Percentiles rank a stretch among this genome's conserved stretches.
Evolutionary conservation across 208 protist genomes (phyloP).

Genomic region (Leishmania lainsoni): DNA sequence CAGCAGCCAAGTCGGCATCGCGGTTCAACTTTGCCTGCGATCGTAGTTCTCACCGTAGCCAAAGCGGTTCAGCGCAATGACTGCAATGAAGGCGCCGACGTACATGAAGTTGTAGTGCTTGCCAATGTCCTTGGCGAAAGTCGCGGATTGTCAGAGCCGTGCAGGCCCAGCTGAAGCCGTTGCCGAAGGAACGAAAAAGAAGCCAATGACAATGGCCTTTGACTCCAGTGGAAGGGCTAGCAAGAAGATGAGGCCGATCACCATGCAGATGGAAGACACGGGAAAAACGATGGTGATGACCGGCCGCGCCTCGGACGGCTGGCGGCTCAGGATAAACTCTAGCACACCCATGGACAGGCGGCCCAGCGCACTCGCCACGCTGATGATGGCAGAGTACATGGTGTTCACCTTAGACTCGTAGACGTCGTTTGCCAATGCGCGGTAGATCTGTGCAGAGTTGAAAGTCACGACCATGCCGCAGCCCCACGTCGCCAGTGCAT

Average conservation of each 20-base stretch:
- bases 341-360: constrained; percentile 57
- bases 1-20: constrained; percentile 16
- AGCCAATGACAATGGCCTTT: constrained; percentile 51
- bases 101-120: constrained; percentile 83
- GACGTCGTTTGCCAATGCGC: constrained; percentile 35
- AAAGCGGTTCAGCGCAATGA: constrained; percentile 66
- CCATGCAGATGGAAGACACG: constrained; percentile 35
- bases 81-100: constrained; percentile 45
- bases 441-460: constrained; percentile 72
- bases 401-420: constrained; percentile 43
- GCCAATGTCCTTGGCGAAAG: constrained; percentile 65
- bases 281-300: constrained; percentile 51
- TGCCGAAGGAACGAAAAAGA: constrained; percentile 63
- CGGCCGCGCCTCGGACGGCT: constrained; percentile 29
- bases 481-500: constrained; percentile 64
- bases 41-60: constrained; percentile 68
- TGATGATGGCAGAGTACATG: constrained; percentile 58
- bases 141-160: constrained; percentile 48
- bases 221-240: constrained; percentile 42
- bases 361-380: constrained; percentile 65
- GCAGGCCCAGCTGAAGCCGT: constrained; percentile 67
- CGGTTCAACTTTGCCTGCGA: constrained; percentile 40
- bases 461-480: constrained; percentile 64
- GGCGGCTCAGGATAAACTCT: constrained; percentile 39
- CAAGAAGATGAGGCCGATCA: constrained; percentile 48